These are phyloP conservation scores for Pythium guiyangense DNA, from an alignment of 352 stramenopile genomes.

Conservation along the genomic window DNA sequence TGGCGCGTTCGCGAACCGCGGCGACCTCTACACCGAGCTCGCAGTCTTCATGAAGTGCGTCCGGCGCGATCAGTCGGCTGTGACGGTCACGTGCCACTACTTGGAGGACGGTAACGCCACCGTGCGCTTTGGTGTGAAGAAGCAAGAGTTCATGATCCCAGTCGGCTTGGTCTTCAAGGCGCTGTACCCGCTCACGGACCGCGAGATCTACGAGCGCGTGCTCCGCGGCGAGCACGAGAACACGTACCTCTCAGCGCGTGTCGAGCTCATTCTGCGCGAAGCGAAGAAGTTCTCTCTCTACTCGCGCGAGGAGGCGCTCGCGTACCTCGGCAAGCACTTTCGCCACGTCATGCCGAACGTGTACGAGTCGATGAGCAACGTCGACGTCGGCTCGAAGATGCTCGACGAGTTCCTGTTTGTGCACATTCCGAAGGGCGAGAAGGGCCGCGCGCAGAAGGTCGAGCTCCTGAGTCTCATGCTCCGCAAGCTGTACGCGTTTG, in stretches of 20 bases:
- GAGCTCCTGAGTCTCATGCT: slow-evolving; percentile 95
- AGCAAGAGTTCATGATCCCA: slow-evolving; percentile 99
- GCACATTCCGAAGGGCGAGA: slow-evolving; percentile 91
- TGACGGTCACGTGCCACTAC: slow-evolving; percentile 99
- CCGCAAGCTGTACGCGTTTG: slow-evolving; percentile 98
- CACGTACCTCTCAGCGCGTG: slow-evolving; percentile 95
- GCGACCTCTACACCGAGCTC: slow-evolving; percentile 95
- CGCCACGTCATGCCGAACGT: slow-evolving; percentile 87
- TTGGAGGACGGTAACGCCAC: slow-evolving; percentile 95
- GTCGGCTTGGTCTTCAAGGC: slow-evolving; percentile 96
- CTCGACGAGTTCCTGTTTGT: slow-evolving; percentile 96
- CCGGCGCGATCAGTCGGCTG: slow-evolving; percentile 92
- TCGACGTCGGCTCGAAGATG: slow-evolving; percentile 88
- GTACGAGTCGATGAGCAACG: slow-evolving; percentile 83
- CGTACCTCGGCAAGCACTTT: slow-evolving; percentile 97
- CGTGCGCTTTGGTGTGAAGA: slow-evolving; percentile 95
- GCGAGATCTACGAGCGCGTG: slow-evolving; percentile 98
- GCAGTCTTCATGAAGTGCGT: slow-evolving; percentile 97
- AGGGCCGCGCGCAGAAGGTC: slow-evolving; percentile 87
- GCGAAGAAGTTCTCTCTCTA: slow-evolving; percentile 92
- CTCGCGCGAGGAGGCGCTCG: slow-evolving; percentile 83
- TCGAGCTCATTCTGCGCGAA: slow-evolving; percentile 97
- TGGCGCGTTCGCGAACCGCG: slow-evolving; percentile 97
- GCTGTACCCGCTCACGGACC: slow-evolving; percentile 87
- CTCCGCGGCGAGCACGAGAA: slow-evolving; percentile 94